phyloP scores from a whole-genome alignment of 1,139 yeast species.

The Geotrichum citri-aurantii region DNA sequence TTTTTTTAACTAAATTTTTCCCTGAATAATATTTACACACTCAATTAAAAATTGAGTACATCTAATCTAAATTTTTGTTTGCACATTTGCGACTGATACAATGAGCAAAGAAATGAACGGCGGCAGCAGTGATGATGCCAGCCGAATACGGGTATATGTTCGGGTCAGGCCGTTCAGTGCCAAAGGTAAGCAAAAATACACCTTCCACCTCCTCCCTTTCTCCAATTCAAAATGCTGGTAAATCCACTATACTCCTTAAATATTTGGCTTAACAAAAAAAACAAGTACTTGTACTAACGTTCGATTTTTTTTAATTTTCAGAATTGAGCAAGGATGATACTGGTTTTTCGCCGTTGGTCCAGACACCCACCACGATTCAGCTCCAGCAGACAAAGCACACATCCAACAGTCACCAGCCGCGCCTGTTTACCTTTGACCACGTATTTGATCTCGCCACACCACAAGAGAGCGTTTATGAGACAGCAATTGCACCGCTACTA shows the following conservation, averaged over 20 bases:
- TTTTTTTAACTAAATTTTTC: neutral
- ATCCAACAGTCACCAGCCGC: neutral
- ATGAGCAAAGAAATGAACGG: neutral
- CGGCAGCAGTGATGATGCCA: neutral
- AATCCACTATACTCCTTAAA: too few relatives aligned
- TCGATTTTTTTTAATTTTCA: neutral
- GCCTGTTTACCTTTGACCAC: slow-evolving; percentile 11
- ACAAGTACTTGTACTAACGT: neutral
- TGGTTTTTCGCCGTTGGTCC: neutral
- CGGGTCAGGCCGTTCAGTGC: slow-evolving; percentile 16
- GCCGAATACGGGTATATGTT: slow-evolving; percentile 13
- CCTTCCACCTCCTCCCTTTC: too few relatives aligned
- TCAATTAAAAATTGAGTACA: neutral
- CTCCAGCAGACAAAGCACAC: neutral
- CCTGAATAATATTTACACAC: neutral
- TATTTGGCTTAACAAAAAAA: too few relatives aligned
- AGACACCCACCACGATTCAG: neutral
- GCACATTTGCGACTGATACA: neutral
- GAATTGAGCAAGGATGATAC: slow-evolving; percentile 7
- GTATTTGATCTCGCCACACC: slow-evolving; percentile 8
- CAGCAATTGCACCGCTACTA: slow-evolving; percentile 8
- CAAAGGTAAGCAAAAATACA: slow-evolving; percentile 12
- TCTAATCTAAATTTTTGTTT: neutral
- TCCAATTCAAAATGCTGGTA: neutral
- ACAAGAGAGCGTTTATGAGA: slow-evolving; percentile 5